phyloP scores from a whole-genome alignment of 2,329 filamentous ascomycete genomes.

The Aspergillus nomiae region DNA sequence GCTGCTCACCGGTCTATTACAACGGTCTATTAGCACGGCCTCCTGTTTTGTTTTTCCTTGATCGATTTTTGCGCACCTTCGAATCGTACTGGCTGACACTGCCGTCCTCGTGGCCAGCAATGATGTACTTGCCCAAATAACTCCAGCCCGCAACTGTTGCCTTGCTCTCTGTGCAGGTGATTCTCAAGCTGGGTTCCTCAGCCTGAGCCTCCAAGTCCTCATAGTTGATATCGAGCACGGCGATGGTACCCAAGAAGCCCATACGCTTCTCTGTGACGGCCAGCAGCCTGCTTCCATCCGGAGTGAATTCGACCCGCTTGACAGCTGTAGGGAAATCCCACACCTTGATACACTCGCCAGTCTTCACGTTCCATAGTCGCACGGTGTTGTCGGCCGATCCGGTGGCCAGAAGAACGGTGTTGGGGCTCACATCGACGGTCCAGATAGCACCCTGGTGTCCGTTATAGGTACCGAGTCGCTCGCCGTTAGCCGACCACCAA shows the following conservation, averaged over 20 bases:
- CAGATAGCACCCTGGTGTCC: conserved; percentile 98
- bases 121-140: conserved; percentile 92
- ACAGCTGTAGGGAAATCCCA: conserved; percentile 98
- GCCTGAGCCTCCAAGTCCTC: conserved; percentile 77
- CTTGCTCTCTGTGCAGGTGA: conserved; percentile 94
- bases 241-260: conserved; percentile 91
- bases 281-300: conserved; percentile 86
- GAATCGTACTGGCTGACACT: conserved; percentile 87
- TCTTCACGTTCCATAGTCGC: conserved; percentile 93
- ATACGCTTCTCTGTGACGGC: conserved; percentile 98
- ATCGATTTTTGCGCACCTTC: conserved; percentile 60
- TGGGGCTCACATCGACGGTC: conserved; percentile 96
- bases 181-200: conserved; percentile 79
- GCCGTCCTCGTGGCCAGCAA: conserved; percentile 95
- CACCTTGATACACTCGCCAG: conserved; percentile 88
- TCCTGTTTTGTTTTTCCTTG: neutral
- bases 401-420: conserved; percentile 86
- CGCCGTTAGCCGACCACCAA: conserved; percentile 97
- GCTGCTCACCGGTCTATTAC: conserved; percentile 70
- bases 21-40: neutral
- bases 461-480: conserved; percentile 93
- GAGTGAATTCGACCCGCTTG: conserved; percentile 96
- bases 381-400: conserved; percentile 98
- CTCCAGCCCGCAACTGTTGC: conserved; percentile 97
- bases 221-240: conserved; percentile 84